Evolutionary conservation across 176 grass and related monocot species (phyloP).

Genomic region (Carex parvula): DNA sequence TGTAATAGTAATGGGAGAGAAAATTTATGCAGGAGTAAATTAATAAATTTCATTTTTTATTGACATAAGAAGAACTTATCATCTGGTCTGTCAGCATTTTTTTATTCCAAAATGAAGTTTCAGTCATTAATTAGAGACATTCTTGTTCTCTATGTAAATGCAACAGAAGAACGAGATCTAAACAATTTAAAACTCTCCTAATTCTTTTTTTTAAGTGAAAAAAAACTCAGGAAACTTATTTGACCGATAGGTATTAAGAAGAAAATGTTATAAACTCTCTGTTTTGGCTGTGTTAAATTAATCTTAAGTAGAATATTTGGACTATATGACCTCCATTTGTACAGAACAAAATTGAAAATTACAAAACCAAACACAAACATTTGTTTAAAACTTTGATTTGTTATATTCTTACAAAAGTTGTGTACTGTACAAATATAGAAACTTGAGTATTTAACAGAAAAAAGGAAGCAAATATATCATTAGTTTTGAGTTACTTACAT

Average conservation of each 20-base stretch:
- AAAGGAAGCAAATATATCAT: slow-evolving; percentile 8
- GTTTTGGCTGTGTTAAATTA: background rate
- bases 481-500: slow-evolving; percentile 42
- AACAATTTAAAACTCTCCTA: background rate
- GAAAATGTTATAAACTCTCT: background rate
- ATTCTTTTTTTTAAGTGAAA: too few species aligned
- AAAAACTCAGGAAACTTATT: background rate
- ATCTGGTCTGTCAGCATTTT: background rate
- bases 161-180: background rate
- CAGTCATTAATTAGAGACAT: background rate
- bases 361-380: background rate
- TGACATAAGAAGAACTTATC: background rate
- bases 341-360: background rate
- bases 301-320: background rate
- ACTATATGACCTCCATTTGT: background rate
- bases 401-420: background rate
- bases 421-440: background rate
- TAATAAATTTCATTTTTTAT: background rate
- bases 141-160: background rate
- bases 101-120: background rate
- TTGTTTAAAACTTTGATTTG: background rate
- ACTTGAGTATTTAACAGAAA: background rate
- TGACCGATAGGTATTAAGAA: background rate
- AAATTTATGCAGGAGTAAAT: background rate
- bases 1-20: background rate